Percentiles rank a stretch among this genome's conserved stretches.
Conservation (phyloP, 225 moss, liverwort and hornwort genomes). For the Thuidium tamariscinum region DNA sequence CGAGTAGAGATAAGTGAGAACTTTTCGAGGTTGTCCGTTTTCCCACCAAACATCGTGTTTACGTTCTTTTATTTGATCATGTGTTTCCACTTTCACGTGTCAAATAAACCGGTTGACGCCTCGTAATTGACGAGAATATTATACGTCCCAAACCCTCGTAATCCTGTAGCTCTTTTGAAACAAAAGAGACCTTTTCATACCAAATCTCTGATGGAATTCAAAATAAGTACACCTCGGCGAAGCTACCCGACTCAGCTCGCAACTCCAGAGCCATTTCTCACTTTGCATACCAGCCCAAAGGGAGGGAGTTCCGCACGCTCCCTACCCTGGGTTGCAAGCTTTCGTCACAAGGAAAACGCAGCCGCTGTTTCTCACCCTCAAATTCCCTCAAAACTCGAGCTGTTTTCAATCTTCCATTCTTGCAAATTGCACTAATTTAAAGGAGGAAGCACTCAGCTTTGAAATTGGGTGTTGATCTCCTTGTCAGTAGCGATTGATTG, state of each 20-base stretch:
- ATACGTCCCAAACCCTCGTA: no score
- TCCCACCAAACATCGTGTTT: not conserved
- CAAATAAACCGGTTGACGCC: not conserved
- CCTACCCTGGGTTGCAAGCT: not conserved
- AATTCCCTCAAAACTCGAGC: not conserved
- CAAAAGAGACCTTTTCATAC: not conserved
- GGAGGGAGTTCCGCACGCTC: no score
- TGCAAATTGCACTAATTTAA: not conserved
- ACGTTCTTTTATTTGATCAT: not conserved
- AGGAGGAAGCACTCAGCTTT: not conserved
- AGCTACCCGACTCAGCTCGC: not conserved
- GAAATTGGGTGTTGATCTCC: not conserved
- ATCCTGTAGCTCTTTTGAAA: not conserved
- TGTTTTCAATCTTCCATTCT: not conserved
- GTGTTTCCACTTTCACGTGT: not conserved
- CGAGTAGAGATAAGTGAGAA: not conserved
- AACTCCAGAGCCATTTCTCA: not conserved
- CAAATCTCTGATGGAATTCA: not conserved
- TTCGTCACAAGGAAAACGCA: not conserved
- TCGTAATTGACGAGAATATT: not conserved
- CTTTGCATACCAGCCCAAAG: not conserved
- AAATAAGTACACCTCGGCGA: not conserved
- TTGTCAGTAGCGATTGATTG: not conserved
- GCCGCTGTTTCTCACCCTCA: not conserved
- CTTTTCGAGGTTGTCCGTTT: not conserved